Conservation (phyloP, 2,329 filamentous ascomycete genomes). For the Ilyonectria sp. region DNA sequence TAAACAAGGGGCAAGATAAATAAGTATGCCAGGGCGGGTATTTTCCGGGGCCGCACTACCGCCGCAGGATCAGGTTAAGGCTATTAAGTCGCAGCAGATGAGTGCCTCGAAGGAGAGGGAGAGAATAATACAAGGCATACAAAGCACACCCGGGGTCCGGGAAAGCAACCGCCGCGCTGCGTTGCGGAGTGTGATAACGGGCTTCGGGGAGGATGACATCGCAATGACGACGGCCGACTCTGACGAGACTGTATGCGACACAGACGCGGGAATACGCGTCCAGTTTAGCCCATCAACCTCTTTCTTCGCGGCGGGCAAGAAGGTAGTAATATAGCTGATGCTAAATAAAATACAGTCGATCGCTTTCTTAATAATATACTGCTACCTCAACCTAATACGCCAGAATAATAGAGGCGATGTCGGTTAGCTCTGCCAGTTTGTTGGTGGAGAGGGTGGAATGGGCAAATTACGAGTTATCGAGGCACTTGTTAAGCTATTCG, state of each 20-base stretch:
- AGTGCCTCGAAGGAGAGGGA: conserved; percentile 22
- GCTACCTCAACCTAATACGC: conserved; percentile 15
- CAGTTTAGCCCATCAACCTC: too few relatives aligned
- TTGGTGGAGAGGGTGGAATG: conserved; percentile 31
- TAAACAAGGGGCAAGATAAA: background rate
- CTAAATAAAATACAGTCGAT: conserved; percentile 12
- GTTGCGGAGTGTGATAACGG: conserved; percentile 8
- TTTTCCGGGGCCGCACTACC: conserved; percentile 18
- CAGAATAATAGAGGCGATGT: background rate
- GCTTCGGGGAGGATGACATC: conserved; percentile 13
- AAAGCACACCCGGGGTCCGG: conserved; percentile 49
- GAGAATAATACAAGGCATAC: conserved; percentile 29
- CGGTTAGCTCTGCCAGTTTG: conserved; percentile 28
- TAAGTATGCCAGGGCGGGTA: conserved; percentile 3
- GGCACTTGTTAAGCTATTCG: conserved; percentile 18
- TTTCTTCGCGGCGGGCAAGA: too few relatives aligned
- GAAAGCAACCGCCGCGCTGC: conserved; percentile 7
- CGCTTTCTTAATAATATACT: conserved; percentile 21
- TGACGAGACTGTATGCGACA: too few relatives aligned
- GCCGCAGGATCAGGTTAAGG: conserved; percentile 11
- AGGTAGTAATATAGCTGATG: background rate
- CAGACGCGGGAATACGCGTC: too few relatives aligned
- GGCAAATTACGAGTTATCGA: conserved; percentile 30
- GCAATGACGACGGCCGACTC: too few relatives aligned
- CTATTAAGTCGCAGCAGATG: background rate